Percentiles rank a stretch among this genome's conserved stretches.
Evolutionary conservation across 192 early-diverging fungal genomes (phyloP).

Genomic region (Geranomyces variabilis): DNA sequence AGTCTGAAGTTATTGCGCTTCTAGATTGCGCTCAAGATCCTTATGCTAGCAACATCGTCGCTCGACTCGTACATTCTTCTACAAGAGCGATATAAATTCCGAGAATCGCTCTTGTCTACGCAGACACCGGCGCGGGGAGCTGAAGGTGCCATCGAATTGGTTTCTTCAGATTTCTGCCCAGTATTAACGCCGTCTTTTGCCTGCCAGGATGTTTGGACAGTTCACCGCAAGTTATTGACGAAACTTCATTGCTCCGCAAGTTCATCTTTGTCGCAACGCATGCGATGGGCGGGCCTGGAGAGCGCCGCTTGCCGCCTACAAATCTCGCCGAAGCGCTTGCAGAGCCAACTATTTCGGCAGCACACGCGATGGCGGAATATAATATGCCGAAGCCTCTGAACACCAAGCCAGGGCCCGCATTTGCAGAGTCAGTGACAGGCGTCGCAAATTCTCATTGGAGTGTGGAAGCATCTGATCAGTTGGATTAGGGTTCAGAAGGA

Average conservation of each 20-base stretch:
- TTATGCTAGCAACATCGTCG: constrained; percentile 39
- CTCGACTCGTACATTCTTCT: constrained; percentile 55
- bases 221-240: constrained; percentile 39
- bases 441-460: too few species aligned
- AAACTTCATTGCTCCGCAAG: constrained; percentile 45
- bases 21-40: constrained; percentile 45
- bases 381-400: too few species aligned
- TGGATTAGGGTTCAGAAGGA: not conserved
- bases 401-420: not conserved
- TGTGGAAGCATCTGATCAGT: too few species aligned
- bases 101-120: constrained; percentile 39
- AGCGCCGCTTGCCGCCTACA: constrained; percentile 43
- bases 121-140: constrained; percentile 24
- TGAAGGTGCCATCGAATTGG: too few species aligned
- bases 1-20: not conserved
- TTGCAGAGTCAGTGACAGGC: not conserved
- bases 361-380: not conserved
- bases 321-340: constrained; percentile 17
- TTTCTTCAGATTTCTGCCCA: too few species aligned
- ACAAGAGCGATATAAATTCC: constrained; percentile 41
- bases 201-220: not conserved
- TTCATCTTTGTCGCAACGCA: constrained; percentile 44
- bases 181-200: too few species aligned
- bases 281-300: constrained; percentile 46
- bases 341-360: not conserved